Evolutionary conservation across 164 flowering plant genomes (phyloP).

Genomic region (Liriodendron chinense): DNA sequence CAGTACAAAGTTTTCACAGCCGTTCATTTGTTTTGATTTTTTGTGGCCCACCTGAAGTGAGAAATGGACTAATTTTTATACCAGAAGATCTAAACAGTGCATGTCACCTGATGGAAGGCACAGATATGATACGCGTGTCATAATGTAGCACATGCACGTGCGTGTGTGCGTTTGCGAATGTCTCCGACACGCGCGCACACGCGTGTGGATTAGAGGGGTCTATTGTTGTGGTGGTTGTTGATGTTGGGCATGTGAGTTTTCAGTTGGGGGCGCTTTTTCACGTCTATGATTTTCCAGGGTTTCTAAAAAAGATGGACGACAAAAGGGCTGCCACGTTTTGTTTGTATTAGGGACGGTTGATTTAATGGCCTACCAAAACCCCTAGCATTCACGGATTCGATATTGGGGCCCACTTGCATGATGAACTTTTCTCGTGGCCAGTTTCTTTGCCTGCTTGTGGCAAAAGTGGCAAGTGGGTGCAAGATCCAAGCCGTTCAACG

Average conservation of each 20-base stretch:
- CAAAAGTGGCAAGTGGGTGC: background rate
- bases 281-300: background rate
- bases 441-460: too few relatives aligned
- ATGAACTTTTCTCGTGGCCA: too few relatives aligned
- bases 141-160: too few relatives aligned
- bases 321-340: background rate
- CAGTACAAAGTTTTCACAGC: too few relatives aligned
- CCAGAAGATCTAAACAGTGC: too few relatives aligned
- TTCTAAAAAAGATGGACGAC: background rate
- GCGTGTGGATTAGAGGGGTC: background rate
- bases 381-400: background rate
- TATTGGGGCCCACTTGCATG: background rate
- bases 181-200: too few relatives aligned
- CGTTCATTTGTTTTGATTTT: too few relatives aligned
- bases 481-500: background rate
- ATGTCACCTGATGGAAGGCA: too few relatives aligned
- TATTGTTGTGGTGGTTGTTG: background rate
- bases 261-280: constrained; percentile 5
- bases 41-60: too few relatives aligned
- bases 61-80: too few relatives aligned
- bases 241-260: constrained; percentile 25
- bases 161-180: too few relatives aligned
- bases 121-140: too few relatives aligned
- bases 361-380: background rate
- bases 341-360: background rate